A percentile compares a stretch with the other conserved stretches of the same genome.
phyloP scores from a whole-genome alignment of 129 eudicot species.

The Artemisia argyi region DNA sequence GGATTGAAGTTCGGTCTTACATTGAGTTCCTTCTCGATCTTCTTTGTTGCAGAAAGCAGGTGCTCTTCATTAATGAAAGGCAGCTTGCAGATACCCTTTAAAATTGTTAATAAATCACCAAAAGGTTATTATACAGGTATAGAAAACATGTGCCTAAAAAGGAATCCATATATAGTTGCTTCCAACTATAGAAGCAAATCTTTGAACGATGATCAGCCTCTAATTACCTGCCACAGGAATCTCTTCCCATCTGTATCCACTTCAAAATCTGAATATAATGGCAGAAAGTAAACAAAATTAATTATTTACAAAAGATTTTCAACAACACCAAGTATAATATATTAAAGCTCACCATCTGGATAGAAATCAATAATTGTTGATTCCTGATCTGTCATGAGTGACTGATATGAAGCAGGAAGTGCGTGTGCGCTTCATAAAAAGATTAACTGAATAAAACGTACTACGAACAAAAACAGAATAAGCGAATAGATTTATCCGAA shows the following conservation, averaged over 20 bases:
- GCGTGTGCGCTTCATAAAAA: constrained; percentile 52
- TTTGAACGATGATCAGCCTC: background rate
- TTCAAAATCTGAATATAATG: constrained; percentile 39
- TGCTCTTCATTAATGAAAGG: constrained; percentile 57
- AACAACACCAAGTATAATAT: background rate
- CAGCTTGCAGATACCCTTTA: constrained; percentile 60
- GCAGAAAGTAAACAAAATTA: background rate
- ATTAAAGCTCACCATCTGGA: constrained; percentile 34
- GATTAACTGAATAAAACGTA: background rate
- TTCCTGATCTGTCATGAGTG: constrained; percentile 46
- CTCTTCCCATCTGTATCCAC: constrained; percentile 56
- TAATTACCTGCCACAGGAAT: constrained; percentile 57
- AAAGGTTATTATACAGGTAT: background rate
- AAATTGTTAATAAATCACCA: background rate
- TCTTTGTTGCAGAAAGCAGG: constrained; percentile 40
- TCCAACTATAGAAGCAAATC: background rate
- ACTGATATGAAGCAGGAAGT: constrained; percentile 44
- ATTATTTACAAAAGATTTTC: background rate
- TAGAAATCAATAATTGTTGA: constrained; percentile 50
- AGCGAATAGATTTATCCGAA: background rate
- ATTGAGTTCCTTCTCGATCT: constrained; percentile 35
- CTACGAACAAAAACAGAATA: background rate
- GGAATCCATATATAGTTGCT: no score
- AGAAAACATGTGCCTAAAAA: background rate
- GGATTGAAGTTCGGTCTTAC: constrained; percentile 19